Percentiles rank a stretch among this genome's conserved stretches.
Evolutionary conservation across 2,329 filamentous ascomycete genomes (phyloP).

Genomic region (Hypomyces rosellus): DNA sequence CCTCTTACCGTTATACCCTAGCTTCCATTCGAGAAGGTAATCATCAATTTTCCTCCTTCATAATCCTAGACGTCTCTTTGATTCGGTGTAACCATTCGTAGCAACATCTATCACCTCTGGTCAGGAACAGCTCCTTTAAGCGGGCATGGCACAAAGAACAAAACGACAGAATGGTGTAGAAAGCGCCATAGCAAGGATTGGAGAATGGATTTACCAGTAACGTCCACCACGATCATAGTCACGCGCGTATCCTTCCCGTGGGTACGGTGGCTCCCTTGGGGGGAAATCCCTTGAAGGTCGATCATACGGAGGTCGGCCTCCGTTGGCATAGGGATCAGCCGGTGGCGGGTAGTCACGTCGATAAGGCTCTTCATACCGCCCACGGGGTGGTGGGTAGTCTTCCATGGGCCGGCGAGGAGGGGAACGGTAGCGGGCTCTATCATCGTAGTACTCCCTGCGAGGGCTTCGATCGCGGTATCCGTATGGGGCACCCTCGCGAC

Average conservation of each 20-base stretch:
- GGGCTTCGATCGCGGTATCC: slow-evolving; percentile 86
- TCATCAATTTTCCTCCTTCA: not conserved
- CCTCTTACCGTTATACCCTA: slow-evolving; percentile 1
- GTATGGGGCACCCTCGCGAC: slow-evolving; percentile 55
- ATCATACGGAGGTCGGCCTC: slow-evolving; percentile 47
- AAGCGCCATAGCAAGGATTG: not conserved
- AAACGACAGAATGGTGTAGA: not conserved
- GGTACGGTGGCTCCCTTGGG: slow-evolving; percentile 38
- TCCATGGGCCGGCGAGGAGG: slow-evolving; percentile 72
- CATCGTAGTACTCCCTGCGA: slow-evolving; percentile 82
- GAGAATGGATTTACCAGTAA: slow-evolving; percentile 41
- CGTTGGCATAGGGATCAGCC: slow-evolving; percentile 56
- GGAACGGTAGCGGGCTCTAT: slow-evolving; percentile 72
- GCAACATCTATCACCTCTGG: slow-evolving; percentile 28
- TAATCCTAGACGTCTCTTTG: slow-evolving; percentile 1
- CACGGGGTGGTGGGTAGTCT: slow-evolving; percentile 66
- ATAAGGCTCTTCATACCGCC: slow-evolving; percentile 73
- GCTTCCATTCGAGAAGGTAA: not conserved
- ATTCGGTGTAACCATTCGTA: slow-evolving; percentile 5
- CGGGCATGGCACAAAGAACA: slow-evolving; percentile 3
- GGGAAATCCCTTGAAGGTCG: slow-evolving; percentile 46
- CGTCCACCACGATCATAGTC: slow-evolving; percentile 46
- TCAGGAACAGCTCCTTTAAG: slow-evolving; percentile 30
- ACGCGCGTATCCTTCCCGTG: slow-evolving; percentile 37
- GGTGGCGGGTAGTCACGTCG: slow-evolving; percentile 61